Base-by-base conservation (phyloP, 768 basidiomycete species). In the Boletus pseudopeckii region DNA sequence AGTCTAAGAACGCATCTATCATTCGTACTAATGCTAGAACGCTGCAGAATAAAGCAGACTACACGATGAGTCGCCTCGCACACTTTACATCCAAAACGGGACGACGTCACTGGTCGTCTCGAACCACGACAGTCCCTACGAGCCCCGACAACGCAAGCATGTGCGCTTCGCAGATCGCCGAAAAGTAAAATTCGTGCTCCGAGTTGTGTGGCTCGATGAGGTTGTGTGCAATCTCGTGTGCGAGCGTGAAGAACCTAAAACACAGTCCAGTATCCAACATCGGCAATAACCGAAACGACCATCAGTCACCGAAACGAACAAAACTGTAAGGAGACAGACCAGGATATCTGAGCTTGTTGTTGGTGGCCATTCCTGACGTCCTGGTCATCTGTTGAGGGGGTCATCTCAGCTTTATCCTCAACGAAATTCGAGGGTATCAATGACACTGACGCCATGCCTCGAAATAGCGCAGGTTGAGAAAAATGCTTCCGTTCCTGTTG, bases 161-260 rank as follows among this genome's bases (percentile, higher is more conserved):
- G 63, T 80, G 78, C 33, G 77, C 80, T 71, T 97, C 91, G 58
- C 89, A 90, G 18, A 98, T 88, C 7, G 90, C 85, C 28, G 92
- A 92, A 63, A 96, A 94, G 69, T 92, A 97, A 69, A 97, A 98
- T 58, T 93, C 92, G 59, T 96, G 94, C 64, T 94, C 87, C 1
- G 90, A 85, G 67, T 96, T 94, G 63, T 97, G 95, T 0, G 83
- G 81, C 39, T 84, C 78, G 15, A 95, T 86, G 2, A 97, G 74
- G 64, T 96, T 98, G 71, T 98, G 94, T 9, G 91, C 91, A 59
- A 93, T 89, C 65, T 93, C 93, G 67, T 97, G 96, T 0, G 95
- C 93, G 14, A 97, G 77, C 1, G 89, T 86, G 64, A 95, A 92
- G 70, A 88, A 99, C 90, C 89, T 62, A 17, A 14, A 28, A 13